Percentiles rank a stretch among this genome's conserved stretches.
Evolutionary conservation across 2,329 filamentous ascomycete species (phyloP).

Genomic region (Cercospora sp.): DNA sequence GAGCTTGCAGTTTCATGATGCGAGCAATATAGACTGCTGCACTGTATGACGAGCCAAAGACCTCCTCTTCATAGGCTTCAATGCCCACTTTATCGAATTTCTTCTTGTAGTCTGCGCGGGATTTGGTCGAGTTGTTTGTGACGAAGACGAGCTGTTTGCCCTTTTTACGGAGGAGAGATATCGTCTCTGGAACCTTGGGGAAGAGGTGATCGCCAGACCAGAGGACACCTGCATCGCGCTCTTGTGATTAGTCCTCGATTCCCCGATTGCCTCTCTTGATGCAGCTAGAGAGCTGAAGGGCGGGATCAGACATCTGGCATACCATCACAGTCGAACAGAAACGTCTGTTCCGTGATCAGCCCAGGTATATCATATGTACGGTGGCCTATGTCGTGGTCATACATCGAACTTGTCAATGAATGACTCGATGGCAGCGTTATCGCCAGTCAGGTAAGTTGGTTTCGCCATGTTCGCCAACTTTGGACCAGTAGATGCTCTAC

Average conservation of each 20-base stretch:
- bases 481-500: not conserved
- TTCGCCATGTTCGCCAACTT: conserved; percentile 11
- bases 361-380: conserved; percentile 1
- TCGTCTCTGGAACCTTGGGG: conserved; percentile 78
- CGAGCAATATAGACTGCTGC: conserved; percentile 93
- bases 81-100: conserved; percentile 84
- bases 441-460: conserved; percentile 68
- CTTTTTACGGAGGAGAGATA: conserved; percentile 77
- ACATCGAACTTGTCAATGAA: conserved; percentile 91
- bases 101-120: conserved; percentile 85
- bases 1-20: conserved; percentile 75
- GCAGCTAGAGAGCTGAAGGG: not conserved
- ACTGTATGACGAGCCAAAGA: conserved; percentile 95
- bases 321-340: conserved; percentile 98
- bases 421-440: conserved; percentile 71
- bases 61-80: conserved; percentile 78
- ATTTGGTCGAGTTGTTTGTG: conserved; percentile 98
- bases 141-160: conserved; percentile 94
- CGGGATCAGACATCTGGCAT: conserved; percentile 33
- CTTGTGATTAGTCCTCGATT: conserved; percentile 29
- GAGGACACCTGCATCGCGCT: conserved; percentile 70
- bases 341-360: conserved; percentile 59
- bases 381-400: conserved; percentile 42
- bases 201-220: conserved; percentile 96
- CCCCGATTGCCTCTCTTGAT: not conserved